These are phyloP conservation scores for Chrysosporium queenslandicum DNA, from an alignment of 2,329 filamentous ascomycete species.

Conservation along the genomic window DNA sequence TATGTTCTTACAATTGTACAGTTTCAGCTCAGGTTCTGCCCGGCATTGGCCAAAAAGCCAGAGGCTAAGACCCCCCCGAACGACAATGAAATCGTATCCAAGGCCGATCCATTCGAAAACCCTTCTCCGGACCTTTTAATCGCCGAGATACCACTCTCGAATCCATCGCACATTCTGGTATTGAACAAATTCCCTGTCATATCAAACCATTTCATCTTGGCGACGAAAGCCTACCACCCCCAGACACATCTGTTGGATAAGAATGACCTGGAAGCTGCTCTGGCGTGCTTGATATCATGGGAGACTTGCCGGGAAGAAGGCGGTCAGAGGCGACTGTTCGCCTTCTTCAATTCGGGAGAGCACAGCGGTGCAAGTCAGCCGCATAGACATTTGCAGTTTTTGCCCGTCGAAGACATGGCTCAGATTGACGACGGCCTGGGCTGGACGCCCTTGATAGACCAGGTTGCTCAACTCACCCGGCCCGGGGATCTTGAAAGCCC, in stretches of 20 bases:
- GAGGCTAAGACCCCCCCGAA: conserved; percentile 15
- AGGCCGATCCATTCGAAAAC: conserved; percentile 38
- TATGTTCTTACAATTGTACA: conserved; percentile 17
- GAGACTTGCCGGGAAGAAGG: conserved; percentile 8
- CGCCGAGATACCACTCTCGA: conserved; percentile 15
- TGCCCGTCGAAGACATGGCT: conserved; percentile 39
- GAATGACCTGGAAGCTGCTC: conserved; percentile 34
- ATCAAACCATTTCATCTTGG: conserved; percentile 41
- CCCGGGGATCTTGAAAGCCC: conserved; percentile 20
- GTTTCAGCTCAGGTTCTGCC: conserved; percentile 43
- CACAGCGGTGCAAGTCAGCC: conserved; percentile 42
- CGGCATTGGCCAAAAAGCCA: conserved; percentile 39
- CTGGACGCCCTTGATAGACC: conserved; percentile 46
- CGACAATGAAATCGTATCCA: conserved; percentile 19
- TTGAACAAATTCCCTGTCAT: conserved; percentile 44
- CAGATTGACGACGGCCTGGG: conserved; percentile 13
- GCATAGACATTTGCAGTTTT: conserved; percentile 41
- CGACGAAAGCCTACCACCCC: conserved; percentile 35
- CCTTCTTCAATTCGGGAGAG: conserved; percentile 43
- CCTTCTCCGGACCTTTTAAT: conserved; percentile 20
- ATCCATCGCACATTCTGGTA: conserved; percentile 34
- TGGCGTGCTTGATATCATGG: conserved; percentile 37
- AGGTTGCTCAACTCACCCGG: background rate
- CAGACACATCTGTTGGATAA: conserved; percentile 38
- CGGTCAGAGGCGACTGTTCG: conserved; percentile 30